Base-by-base conservation (phyloP, 2,329 filamentous ascomycete species). In the Ambrosiella beaveri region DNA sequence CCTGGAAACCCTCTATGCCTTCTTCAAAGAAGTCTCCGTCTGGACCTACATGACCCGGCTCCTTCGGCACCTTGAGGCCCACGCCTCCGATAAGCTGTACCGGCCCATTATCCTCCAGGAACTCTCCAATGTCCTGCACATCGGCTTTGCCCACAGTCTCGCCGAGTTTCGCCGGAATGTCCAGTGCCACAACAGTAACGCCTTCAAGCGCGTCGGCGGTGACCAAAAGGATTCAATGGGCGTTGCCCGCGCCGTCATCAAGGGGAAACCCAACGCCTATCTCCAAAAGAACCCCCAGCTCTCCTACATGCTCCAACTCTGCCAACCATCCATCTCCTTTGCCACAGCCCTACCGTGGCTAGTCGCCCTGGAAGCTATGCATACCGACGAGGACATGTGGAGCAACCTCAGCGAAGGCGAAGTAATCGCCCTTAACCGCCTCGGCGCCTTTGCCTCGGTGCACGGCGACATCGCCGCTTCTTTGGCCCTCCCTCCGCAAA, bases 261-360 rank as follows among this genome's bases (percentile, higher is more conserved):
- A 73, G 49, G 66, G 64, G 13, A 71, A 72, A 1, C 70, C 71
- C 0, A 70, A 73, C 1, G 63, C 66, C 1, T 62, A 76, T 2
- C 70, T 67, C 0, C 62, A 65, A 8, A 63, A 65, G 0, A 62
- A 75, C 27, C 68, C 71, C 1, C 71, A 73, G 37, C 64, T 76
- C 2, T 67, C 73, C 57, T 73, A 71, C 60, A 63, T 76, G 17
- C 64, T 61, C 1, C 70, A 68, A 1, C 71, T 77, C 1, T 76
- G 73, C 54, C 68, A 73, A 6, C 56, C 65, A 0, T 67, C 71
- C 0, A 71, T 66, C 0, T 70, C 63, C 5, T 65, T 68, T 7
- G 19, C 64, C 0, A 67, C 69, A 11, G 69, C 73, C 0, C 93
- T 67, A 1, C 62, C 70, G 0, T 75, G 70, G 70, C 64, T 75